Conservation (phyloP, 1,139 yeast species). For the Pichia sp. region DNA sequence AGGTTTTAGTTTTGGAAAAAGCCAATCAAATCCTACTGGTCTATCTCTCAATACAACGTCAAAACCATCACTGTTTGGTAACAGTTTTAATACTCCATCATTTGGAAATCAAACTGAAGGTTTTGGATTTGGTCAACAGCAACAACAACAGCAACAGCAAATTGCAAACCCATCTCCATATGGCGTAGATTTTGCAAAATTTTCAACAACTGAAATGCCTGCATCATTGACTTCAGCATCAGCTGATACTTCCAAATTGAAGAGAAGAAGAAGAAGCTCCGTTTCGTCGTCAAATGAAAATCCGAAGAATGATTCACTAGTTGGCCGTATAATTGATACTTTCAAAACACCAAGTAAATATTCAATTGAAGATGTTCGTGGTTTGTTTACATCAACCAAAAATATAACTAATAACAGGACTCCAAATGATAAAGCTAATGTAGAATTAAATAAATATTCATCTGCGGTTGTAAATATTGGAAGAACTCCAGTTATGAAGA, state of each 20-base stretch:
- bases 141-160: constrained; percentile 21
- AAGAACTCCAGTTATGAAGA: constrained; percentile 10
- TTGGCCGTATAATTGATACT: constrained; percentile 22
- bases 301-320: constrained; percentile 15
- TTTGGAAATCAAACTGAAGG: constrained; percentile 6
- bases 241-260: constrained; percentile 9
- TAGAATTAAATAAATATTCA: constrained; percentile 1
- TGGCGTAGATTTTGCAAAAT: constrained; percentile 19
- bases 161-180: constrained; percentile 18
- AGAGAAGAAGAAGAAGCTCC: constrained; percentile 24
- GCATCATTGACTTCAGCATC: constrained; percentile 23
- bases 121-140: constrained; percentile 14
- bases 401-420: background rate
- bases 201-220: constrained; percentile 25
- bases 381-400: constrained; percentile 25
- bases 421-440: background rate
- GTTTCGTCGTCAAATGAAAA: constrained; percentile 7
- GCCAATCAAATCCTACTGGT: too few relatives aligned
- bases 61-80: constrained; percentile 26
- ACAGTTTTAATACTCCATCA: constrained; percentile 15
- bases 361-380: constrained; percentile 24
- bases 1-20: background rate
- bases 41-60: background rate
- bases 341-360: constrained; percentile 20
- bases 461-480: constrained; percentile 6